phyloP scores from a whole-genome alignment of 192 early-diverging fungal species.

The Gigaspora rosea region DNA sequence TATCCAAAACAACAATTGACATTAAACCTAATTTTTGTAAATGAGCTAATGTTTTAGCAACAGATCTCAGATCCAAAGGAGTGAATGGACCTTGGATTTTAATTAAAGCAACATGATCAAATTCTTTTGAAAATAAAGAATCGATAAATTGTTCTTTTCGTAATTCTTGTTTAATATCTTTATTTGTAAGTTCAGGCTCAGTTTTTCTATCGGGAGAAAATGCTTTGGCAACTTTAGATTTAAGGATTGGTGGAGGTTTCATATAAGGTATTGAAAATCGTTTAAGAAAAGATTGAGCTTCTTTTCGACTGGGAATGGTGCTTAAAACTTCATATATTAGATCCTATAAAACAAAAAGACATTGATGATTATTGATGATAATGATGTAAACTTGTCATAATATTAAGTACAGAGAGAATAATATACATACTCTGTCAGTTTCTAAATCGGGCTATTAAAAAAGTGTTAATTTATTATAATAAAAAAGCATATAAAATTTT shows the following conservation, averaged over 20 bases:
- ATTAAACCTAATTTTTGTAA: constrained; percentile 65
- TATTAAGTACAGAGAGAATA: no score
- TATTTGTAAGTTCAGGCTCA: background rate
- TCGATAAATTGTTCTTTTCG: constrained; percentile 44
- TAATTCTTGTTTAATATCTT: background rate
- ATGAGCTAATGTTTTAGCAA: constrained; percentile 62
- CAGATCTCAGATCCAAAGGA: constrained; percentile 37
- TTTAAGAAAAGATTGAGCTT: constrained; percentile 64
- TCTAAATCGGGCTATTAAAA: background rate
- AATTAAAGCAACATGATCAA: constrained; percentile 62
- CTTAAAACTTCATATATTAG: constrained; percentile 64
- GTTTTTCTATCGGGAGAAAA: background rate
- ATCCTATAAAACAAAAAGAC: constrained; percentile 40
- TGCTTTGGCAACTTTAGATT: background rate
- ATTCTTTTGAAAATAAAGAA: constrained; percentile 40
- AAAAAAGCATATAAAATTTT: background rate
- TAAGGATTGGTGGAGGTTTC: background rate
- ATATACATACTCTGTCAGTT: background rate
- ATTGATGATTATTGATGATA: no score
- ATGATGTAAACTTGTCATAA: no score
- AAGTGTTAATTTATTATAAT: background rate
- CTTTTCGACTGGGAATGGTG: constrained; percentile 61
- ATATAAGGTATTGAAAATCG: constrained; percentile 39
- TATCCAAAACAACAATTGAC: constrained; percentile 68
- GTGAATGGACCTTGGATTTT: constrained; percentile 57